phyloP scores from a whole-genome alignment of 495 filamentous ascomycete genomes.

The Penicillium lividum region DNA sequence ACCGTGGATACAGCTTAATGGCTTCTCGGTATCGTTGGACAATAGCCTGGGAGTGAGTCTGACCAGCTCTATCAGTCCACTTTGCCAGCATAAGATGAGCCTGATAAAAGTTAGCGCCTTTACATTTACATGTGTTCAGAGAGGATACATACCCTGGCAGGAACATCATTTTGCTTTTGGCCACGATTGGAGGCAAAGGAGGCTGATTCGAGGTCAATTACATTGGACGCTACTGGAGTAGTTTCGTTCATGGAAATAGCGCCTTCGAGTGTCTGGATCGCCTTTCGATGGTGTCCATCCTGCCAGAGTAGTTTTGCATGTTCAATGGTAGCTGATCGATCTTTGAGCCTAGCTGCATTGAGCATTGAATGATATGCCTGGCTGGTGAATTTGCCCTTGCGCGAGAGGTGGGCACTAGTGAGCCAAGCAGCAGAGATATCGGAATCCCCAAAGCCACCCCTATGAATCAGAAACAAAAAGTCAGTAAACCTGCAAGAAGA shows the following conservation, averaged over 20 bases:
- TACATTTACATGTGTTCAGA: neutral
- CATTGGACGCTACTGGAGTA: conserved; percentile 47
- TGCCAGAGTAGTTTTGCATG: conserved; percentile 93
- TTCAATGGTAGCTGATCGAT: conserved; percentile 84
- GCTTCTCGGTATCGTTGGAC: conserved; percentile 65
- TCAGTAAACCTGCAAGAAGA: conserved; percentile 14
- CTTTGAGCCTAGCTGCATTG: conserved; percentile 80
- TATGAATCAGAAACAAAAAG: conserved; percentile 15
- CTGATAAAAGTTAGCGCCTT: conserved; percentile 25
- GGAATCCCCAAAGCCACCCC: conserved; percentile 53
- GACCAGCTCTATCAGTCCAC: conserved; percentile 91
- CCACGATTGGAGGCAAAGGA: conserved; percentile 35
- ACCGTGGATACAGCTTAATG: conserved; percentile 48
- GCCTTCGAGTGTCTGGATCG: conserved; percentile 83
- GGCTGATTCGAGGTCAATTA: conserved; percentile 38
- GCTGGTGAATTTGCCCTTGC: conserved; percentile 78
- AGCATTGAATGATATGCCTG: conserved; percentile 92
- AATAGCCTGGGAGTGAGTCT: conserved; percentile 78
- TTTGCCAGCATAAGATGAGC: conserved; percentile 90
- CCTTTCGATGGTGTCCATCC: conserved; percentile 90
- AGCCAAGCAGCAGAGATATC: conserved; percentile 87
- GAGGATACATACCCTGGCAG: conserved; percentile 39
- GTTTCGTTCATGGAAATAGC: conserved; percentile 79
- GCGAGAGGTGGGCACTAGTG: conserved; percentile 77
- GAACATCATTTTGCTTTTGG: conserved; percentile 47